Evolutionary conservation across 148 eudicot species (phyloP), one percentile per base, ranked within the genome.

Genomic region (Silene conica): DNA sequence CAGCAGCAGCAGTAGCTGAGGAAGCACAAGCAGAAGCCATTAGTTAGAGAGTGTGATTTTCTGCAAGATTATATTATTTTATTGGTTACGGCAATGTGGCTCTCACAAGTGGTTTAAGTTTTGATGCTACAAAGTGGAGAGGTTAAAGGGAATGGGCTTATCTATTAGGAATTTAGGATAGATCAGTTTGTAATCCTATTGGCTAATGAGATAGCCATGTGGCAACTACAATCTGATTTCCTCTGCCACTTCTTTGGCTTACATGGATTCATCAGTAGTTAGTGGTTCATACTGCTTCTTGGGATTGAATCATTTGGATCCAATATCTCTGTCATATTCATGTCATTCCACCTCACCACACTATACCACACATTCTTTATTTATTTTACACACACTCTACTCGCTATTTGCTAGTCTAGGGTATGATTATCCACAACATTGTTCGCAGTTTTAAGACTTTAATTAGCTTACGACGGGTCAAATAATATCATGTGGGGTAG

Each of bases 11-110:
- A 78, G 91, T 83, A 81, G 98, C 89, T 38, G 98, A 90, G 69
- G 96, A 90, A 82, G 97, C 98, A 84, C 92, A 94, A 64, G 86
- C 85, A 71, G 96, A 83, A 78, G 98, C 96, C 98, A 93, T 90
- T 63, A 15, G 74, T 31, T 58, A 1, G 34, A 26, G 0, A 67
- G 43, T 38, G 43, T n/a, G n/a, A n/a, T 1, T 38, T 38, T 38
- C 43, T 38, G 43, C 43, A 38, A 38, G 43, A 78, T 67, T 41
- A 18, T 25, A 2, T n/a, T 19, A 67, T 63, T 67, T 16, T 67
- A 22, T 67, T 26, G 26, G 65, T 28, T 22, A 34, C 15, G 63
- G 15, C 2, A 50, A 63, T 56, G 50, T 56, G 62, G 73, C 18
- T 48, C 43, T 45, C 34, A 12, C 59, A 67, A 38, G 22, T n/a